These are phyloP conservation scores for Cryphonectria japonica DNA, from an alignment of 2,329 filamentous ascomycete species.

Conservation along the genomic window DNA sequence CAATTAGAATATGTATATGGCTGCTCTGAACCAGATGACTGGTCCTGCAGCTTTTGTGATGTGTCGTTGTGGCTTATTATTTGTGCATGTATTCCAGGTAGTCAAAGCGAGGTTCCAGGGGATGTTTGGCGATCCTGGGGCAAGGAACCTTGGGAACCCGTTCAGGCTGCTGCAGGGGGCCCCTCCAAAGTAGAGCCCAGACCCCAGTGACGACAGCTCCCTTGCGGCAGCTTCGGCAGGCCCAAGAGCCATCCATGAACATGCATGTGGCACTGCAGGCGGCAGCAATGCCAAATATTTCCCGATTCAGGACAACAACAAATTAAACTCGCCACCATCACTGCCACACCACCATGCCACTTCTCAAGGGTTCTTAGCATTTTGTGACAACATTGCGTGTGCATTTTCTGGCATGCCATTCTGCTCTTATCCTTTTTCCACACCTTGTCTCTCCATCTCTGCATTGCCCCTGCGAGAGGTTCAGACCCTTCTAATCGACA, in stretches of 20 bases:
- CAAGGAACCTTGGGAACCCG: not conserved
- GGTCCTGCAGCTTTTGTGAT: not conserved
- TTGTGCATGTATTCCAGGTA: not conserved
- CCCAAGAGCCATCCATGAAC: not conserved
- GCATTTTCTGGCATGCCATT: slow-evolving; percentile 30
- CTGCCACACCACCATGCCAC: slow-evolving; percentile 19
- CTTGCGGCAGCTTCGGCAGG: slow-evolving; percentile 1
- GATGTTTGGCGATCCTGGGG: slow-evolving; percentile 7
- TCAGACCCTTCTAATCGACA: not conserved
- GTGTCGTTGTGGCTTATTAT: not conserved
- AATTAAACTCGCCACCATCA: slow-evolving; percentile 13
- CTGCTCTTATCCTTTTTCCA: not conserved
- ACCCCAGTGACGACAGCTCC: slow-evolving; percentile 13
- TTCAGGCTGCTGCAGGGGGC: not conserved
- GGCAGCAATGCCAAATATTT: slow-evolving; percentile 2
- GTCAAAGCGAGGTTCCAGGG: slow-evolving; percentile 1
- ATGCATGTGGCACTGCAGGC: slow-evolving; percentile 1
- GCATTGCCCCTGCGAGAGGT: not conserved
- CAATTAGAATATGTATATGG: slow-evolving; percentile 15
- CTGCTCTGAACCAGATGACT: not conserved
- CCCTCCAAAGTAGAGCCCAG: not conserved
- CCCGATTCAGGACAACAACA: slow-evolving; percentile 14
- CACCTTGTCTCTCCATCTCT: not conserved
- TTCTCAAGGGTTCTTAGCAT: not conserved
- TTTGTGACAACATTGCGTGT: slow-evolving; percentile 14